phyloP scores from a whole-genome alignment of 352 stramenopile genomes.

The Globisporangium emineosum region DNA sequence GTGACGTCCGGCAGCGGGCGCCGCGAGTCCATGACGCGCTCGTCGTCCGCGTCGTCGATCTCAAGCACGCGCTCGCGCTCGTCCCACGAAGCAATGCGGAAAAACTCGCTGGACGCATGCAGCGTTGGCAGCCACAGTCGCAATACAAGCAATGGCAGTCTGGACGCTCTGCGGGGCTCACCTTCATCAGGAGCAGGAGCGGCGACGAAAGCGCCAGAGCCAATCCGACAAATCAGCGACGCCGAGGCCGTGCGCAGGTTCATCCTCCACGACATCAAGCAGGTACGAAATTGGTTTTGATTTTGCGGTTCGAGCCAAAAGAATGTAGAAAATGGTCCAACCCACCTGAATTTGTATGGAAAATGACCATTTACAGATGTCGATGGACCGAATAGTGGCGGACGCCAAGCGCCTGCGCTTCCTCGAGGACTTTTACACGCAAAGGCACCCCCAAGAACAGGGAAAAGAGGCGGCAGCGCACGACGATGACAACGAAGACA shows the following conservation, averaged over 20 bases:
- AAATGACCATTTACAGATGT: constrained; percentile 47
- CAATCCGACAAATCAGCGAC: constrained; percentile 37
- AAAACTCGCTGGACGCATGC: constrained; percentile 27
- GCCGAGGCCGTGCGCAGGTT: constrained; percentile 62
- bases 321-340: no score
- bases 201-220: background rate
- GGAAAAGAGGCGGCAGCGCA: constrained; percentile 13
- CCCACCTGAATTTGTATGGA: constrained; percentile 5
- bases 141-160: constrained; percentile 2
- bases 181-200: background rate
- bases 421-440: constrained; percentile 58
- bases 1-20: background rate
- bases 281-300: constrained; percentile 28
- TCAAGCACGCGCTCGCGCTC: constrained; percentile 26
- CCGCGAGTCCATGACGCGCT: constrained; percentile 26
- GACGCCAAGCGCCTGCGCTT: constrained; percentile 73
- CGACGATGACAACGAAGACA: constrained; percentile 14
- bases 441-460: constrained; percentile 4
- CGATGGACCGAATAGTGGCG: constrained; percentile 73
- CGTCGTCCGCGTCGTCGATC: constrained; percentile 18
- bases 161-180: background rate
- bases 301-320: no score
- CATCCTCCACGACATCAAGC: constrained; percentile 66
- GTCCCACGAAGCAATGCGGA: constrained; percentile 10
- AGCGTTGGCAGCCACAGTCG: constrained; percentile 20